A percentile compares a stretch with the other conserved stretches of the same genome.
These are phyloP conservation scores for Gnomoniopsis sp. DNA, from an alignment of 2,329 filamentous ascomycete species.

Conservation along the genomic window DNA sequence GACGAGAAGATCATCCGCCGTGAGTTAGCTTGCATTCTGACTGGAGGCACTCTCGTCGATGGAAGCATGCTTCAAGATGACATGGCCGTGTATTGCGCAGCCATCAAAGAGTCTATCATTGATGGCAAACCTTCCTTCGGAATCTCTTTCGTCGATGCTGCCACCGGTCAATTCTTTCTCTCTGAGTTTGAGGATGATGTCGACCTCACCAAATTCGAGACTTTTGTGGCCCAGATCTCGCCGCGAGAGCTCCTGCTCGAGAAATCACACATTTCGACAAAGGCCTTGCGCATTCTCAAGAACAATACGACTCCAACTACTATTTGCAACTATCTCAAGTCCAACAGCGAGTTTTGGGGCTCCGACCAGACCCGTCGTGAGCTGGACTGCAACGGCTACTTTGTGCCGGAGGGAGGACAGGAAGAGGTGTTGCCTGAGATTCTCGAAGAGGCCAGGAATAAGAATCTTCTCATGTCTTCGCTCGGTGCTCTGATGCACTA, in stretches of 20 bases:
- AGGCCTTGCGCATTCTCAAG: conserved; percentile 87
- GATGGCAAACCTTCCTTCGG: conserved; percentile 82
- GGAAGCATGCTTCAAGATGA: conserved; percentile 97
- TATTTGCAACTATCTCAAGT: conserved; percentile 91
- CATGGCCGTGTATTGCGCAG: conserved; percentile 93
- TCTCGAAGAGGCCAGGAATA: conserved; percentile 68
- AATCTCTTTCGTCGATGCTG: conserved; percentile 90
- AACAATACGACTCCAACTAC: conserved; percentile 92
- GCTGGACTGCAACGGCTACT: conserved; percentile 77
- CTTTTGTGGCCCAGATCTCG: conserved; percentile 86
- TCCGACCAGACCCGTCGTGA: conserved; percentile 79
- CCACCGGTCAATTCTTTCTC: conserved; percentile 92
- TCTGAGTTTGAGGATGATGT: conserved; percentile 88
- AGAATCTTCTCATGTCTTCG: conserved; percentile 84
- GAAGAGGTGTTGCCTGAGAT: conserved; percentile 72
- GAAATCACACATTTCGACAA: conserved; percentile 81
- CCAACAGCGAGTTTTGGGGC: conserved; percentile 85
- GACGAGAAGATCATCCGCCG: conserved; percentile 91
- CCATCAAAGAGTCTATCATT: conserved; percentile 79
- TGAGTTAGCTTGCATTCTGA: conserved; percentile 87
- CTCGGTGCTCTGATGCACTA: conserved; percentile 88
- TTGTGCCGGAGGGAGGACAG: conserved; percentile 53
- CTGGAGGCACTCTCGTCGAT: conserved; percentile 88
- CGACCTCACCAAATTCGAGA: conserved; percentile 96
- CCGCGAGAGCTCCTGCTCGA: conserved; percentile 88